Evolutionary conservation across 352 stramenopile species (phyloP).

Genomic region (Pythium vanterpoolii): DNA sequence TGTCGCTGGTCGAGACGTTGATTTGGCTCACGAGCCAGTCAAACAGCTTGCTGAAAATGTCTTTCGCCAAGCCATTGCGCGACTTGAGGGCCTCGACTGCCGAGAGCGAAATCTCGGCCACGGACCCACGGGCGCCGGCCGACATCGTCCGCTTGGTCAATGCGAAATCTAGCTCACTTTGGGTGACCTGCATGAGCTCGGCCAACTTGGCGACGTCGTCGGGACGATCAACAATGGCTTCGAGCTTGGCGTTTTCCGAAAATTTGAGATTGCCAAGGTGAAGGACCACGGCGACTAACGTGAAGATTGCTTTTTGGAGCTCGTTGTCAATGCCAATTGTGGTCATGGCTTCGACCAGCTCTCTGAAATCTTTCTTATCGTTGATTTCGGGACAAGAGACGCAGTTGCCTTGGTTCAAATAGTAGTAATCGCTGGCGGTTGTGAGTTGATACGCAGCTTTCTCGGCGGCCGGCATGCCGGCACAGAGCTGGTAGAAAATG

Average conservation of each 20-base stretch:
- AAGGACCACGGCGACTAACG: slow-evolving; percentile 95
- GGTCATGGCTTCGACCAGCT: slow-evolving; percentile 90
- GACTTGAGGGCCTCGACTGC: slow-evolving; percentile 81
- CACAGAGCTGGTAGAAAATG: slow-evolving; percentile 98
- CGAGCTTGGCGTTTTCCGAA: slow-evolving; percentile 82
- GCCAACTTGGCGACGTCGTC: slow-evolving; percentile 74
- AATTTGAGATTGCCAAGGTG: slow-evolving; percentile 97
- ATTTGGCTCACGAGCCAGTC: slow-evolving; percentile 95
- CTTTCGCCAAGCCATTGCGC: slow-evolving; percentile 94
- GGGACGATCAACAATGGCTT: slow-evolving; percentile 60
- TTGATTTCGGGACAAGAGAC: slow-evolving; percentile 92
- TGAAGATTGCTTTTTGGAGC: slow-evolving; percentile 93
- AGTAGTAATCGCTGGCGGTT: slow-evolving; percentile 88
- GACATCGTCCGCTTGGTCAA: slow-evolving; percentile 89
- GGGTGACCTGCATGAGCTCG: slow-evolving; percentile 84
- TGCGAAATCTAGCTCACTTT: slow-evolving; percentile 82
- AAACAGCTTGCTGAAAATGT: slow-evolving; percentile 96
- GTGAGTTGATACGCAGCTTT: slow-evolving; percentile 82
- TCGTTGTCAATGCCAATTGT: slow-evolving; percentile 88
- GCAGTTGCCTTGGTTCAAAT: slow-evolving; percentile 93
- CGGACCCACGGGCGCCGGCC: slow-evolving; percentile 73
- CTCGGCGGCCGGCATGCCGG: slow-evolving; percentile 63
- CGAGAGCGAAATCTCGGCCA: slow-evolving; percentile 84
- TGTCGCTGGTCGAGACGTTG: slow-evolving; percentile 87
- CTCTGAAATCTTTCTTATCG: slow-evolving; percentile 94